These are phyloP conservation scores for Trypanosoma cruzi DNA, from an alignment of 208 protist genomes.

Conservation along the genomic window DNA sequence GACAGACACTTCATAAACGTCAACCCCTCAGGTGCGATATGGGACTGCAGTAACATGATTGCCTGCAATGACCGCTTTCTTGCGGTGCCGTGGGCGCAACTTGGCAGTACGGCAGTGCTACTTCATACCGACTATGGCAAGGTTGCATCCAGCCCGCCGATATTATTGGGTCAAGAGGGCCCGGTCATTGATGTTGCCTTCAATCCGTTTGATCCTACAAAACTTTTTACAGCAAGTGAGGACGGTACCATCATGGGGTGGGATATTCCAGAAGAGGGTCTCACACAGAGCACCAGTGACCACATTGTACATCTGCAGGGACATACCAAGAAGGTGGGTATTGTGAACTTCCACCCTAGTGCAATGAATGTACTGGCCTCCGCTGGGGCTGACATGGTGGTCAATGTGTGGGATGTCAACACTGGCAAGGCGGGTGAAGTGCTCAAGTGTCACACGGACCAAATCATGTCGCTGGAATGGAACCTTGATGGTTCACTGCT, in stretches of 20 bases:
- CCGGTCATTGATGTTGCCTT: slow-evolving; percentile 76
- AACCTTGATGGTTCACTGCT: slow-evolving; percentile 93
- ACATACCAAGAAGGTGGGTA: slow-evolving; percentile 77
- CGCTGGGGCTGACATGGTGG: slow-evolving; percentile 59
- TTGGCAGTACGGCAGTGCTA: slow-evolving; percentile 57
- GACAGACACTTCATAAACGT: slow-evolving; percentile 47
- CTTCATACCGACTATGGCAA: slow-evolving; percentile 41
- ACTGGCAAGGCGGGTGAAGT: slow-evolving; percentile 48
- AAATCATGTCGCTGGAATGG: slow-evolving; percentile 92
- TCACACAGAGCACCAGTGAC: slow-evolving; percentile 39
- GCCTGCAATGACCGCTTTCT: slow-evolving; percentile 69
- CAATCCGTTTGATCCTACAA: slow-evolving; percentile 67
- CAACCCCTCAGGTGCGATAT: slow-evolving; percentile 44
- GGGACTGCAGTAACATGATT: slow-evolving; percentile 75
- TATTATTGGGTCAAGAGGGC: slow-evolving; percentile 65
- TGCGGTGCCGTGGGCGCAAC: slow-evolving; percentile 54
- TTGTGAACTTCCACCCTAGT: slow-evolving; percentile 71
- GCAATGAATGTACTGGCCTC: slow-evolving; percentile 72
- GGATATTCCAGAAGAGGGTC: slow-evolving; percentile 57
- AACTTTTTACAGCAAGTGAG: slow-evolving; percentile 77
- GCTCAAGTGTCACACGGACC: slow-evolving; percentile 78
- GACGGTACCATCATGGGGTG: slow-evolving; percentile 77
- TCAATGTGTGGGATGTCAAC: slow-evolving; percentile 94
- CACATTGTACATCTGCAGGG: slow-evolving; percentile 48
- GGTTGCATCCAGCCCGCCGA: slow-evolving; percentile 38